These are phyloP conservation scores for Nitzschia sp. DNA, from an alignment of 108 stramenopile species.

Conservation along the genomic window DNA sequence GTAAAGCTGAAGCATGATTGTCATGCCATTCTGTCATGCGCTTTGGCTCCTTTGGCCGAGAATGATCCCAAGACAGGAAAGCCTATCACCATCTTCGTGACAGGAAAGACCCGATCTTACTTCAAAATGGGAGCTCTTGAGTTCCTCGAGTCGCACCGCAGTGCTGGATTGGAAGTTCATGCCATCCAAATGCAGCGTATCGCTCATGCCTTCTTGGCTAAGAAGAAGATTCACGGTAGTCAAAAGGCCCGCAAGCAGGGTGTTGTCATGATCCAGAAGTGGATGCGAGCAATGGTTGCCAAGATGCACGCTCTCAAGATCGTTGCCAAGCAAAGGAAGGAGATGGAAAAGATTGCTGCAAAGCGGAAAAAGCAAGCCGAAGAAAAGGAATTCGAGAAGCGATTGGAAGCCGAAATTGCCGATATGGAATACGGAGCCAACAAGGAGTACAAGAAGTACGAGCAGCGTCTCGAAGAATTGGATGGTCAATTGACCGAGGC, in stretches of 20 bases:
- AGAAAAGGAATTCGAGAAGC: conserved; percentile 30
- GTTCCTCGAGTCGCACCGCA: conserved; percentile 59
- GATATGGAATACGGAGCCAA: conserved; percentile 39
- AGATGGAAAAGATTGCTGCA: conserved; percentile 21
- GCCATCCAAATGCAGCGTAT: conserved; percentile 44
- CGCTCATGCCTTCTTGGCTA: conserved; percentile 41
- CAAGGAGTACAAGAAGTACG: conserved; percentile 49
- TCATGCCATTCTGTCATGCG: conserved; percentile 43
- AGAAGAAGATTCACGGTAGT: conserved; percentile 26
- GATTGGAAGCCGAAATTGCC: conserved; percentile 28
- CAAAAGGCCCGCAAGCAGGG: conserved; percentile 32
- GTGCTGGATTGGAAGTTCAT: conserved; percentile 59
- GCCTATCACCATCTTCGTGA: conserved; percentile 53
- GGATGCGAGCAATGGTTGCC: conserved; percentile 34
- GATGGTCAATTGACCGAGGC: conserved; percentile 42
- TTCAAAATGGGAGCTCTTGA: conserved; percentile 86
- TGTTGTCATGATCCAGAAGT: conserved; percentile 58
- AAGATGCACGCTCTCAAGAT: conserved; percentile 38
- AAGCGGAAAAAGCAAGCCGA: conserved; percentile 36
- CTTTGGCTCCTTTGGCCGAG: conserved; percentile 27
- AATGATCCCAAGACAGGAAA: conserved; percentile 52
- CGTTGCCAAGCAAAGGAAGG: conserved; percentile 25
- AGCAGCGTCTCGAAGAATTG: conserved; percentile 40
- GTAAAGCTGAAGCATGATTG: conserved; percentile 37
- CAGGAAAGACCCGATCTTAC: conserved; percentile 80